Evolutionary conservation across 805 yeast species (phyloP), one percentile per base, ranked within the genome.

Genomic region (Henningerozyma blattae): DNA sequence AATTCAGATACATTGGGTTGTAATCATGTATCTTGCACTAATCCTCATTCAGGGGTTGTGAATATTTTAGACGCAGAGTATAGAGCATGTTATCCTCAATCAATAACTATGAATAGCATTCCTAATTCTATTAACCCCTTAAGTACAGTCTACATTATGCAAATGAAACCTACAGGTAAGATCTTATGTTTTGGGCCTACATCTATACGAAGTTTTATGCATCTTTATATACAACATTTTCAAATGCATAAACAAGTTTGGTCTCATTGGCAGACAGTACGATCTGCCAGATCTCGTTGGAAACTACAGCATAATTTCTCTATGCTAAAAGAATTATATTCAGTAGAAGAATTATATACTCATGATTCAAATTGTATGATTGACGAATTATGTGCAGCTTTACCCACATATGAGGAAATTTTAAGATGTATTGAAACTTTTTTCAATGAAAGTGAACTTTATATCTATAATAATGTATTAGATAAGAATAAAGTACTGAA

Each of bases 171-270:
- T 6, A 32, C 41, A 17, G 58, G 50, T 5, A 42, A 59, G 28
- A 34, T 36, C 3, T 35, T 45, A 2, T 18, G 43, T n/a, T 52
- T 39, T 41, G 62, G 62, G 0, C 52, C 59, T 5, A 57, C 62
- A 1, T 44, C 57, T 4, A 22, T 44, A 15, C 42, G 44, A 38
- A 46, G 42, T 4, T 34, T 44, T 18, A 34, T 40, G 14, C 38
- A 42, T 6, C 45, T 42, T 34, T 43, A 42, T 27, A 15, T 18
- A 22, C 31, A 25, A 7, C 46, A 47, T 24, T 27, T 48, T 9
- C 22, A 7, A 7, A 7, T 7, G 7, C 7, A 10, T 20, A n/a
- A n/a, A n/a, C n/a, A n/a, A n/a, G n/a, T n/a, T n/a, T n/a, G n/a
- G n/a, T 7, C 22, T 20, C 7, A 20, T 20, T 51, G 56, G 58